These are phyloP conservation scores for Rhodotorula kratochvilovae DNA, from an alignment of 768 basidiomycete species.

Conservation along the genomic window DNA sequence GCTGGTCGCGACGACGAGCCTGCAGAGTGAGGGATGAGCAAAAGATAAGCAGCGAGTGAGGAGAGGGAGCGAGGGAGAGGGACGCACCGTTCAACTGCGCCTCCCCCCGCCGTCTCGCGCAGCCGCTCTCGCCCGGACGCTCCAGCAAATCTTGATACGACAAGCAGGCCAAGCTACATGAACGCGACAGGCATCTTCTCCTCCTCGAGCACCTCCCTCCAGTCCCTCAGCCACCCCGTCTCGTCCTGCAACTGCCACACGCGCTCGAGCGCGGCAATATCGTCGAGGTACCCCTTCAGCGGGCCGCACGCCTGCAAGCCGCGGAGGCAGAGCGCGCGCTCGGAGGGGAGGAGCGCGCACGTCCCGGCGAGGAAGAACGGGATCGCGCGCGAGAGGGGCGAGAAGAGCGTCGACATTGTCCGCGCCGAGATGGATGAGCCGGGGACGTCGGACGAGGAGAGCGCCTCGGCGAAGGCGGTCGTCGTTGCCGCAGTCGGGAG, in stretches of 20 bases:
- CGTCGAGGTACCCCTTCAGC: slow-evolving; percentile 18
- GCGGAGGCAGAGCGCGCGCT: slow-evolving; percentile 19
- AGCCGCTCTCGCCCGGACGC: no score
- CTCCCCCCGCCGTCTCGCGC: no score
- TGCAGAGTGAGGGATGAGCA: no score
- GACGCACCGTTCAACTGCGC: no score
- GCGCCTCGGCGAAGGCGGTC: not conserved
- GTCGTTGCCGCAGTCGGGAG: not conserved
- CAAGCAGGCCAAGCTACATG: not conserved
- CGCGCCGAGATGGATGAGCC: not conserved
- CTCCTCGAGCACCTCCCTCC: slow-evolving; percentile 16
- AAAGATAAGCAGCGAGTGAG: no score
- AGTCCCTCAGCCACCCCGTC: slow-evolving; percentile 27
- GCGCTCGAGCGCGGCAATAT: slow-evolving; percentile 21
- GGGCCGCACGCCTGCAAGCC: slow-evolving; percentile 17
- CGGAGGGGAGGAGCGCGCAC: slow-evolving; percentile 4
- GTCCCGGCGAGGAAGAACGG: slow-evolving; percentile 36
- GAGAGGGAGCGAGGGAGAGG: no score
- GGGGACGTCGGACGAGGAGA: not conserved
- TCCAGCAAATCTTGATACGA: not conserved
- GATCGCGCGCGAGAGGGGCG: slow-evolving; percentile 5
- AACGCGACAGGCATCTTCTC: slow-evolving; percentile 25
- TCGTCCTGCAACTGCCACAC: slow-evolving; percentile 18
- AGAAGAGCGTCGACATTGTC: slow-evolving; percentile 8
- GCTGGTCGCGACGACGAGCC: no score